phyloP scores from a whole-genome alignment of 2,329 filamentous ascomycete species.

The Coniochaeta sp. region DNA sequence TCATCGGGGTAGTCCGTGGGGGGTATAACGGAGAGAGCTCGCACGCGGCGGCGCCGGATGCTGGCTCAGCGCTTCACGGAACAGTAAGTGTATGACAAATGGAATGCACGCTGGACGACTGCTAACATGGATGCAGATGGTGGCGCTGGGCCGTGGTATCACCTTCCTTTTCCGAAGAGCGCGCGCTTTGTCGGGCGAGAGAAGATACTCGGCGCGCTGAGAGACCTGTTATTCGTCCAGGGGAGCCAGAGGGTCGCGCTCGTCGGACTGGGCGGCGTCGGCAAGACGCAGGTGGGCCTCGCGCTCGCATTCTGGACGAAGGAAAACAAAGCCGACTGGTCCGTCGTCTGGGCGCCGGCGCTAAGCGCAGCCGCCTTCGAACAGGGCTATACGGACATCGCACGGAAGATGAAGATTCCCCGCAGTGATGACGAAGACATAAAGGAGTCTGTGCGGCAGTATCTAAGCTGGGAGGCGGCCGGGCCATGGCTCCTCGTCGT shows the following conservation, averaged over 20 bases:
- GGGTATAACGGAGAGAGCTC: too few relatives aligned
- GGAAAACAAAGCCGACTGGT: constrained; percentile 24
- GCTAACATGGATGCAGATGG: too few relatives aligned
- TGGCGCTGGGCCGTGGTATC: constrained; percentile 3
- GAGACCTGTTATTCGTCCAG: constrained; percentile 17
- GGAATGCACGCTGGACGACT: too few relatives aligned
- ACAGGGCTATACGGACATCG: constrained; percentile 28
- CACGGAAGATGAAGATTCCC: constrained; percentile 23
- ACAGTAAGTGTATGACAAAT: too few relatives aligned
- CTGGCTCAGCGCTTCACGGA: too few relatives aligned
- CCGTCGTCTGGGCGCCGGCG: constrained; percentile 37
- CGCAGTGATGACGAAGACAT: constrained; percentile 47
- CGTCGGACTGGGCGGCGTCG: constrained; percentile 30
- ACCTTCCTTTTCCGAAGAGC: constrained; percentile 14
- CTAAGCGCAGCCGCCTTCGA: constrained; percentile 28
- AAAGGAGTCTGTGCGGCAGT: constrained; percentile 48
- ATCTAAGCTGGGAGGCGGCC: constrained; percentile 18
- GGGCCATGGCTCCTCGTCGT: constrained; percentile 32
- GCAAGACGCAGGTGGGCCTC: constrained; percentile 32
- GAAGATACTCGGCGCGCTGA: constrained; percentile 14
- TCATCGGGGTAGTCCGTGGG: too few relatives aligned
- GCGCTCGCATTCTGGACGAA: constrained; percentile 30
- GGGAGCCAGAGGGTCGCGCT: constrained; percentile 19
- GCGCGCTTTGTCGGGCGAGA: constrained; percentile 19
- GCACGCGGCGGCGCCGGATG: too few relatives aligned